Base-by-base conservation (phyloP, 257 asterid genomes). In the Nicotiana otophora region DNA sequence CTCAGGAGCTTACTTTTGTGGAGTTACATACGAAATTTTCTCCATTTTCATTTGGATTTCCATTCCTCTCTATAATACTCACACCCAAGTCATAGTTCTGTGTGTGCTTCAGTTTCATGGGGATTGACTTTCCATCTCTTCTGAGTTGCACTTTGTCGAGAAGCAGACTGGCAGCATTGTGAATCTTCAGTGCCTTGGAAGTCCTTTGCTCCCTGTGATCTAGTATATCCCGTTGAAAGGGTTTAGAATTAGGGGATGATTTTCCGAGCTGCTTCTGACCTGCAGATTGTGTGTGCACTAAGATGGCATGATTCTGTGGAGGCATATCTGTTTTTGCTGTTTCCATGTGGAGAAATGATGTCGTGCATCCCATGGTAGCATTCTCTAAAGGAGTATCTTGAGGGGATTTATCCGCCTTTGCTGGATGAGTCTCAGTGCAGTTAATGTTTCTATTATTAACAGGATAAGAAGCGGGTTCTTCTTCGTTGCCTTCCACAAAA, bases 1-100 rank as follows among this genome's bases (percentile, higher is more conserved):
- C 39, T 39, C 31, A 55, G 26, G 68, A 89, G 79, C 94, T 90
- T 87, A 94, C 95, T 55, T 84, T 77, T 48, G 70, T 83, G 63
- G 89, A 85, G 74, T 75, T 36, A 76, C 87, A 81, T 46, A 86
- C 78, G 31, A 86, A 81, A 70, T 34, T 85, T 81, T 87, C 85
- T 83, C 84, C 58, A 42, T 85, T 86, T 80, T 89, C 88, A 10
- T 42, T 74, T 33, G 82, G 48, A 57, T 80, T 46, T 82, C 84
- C 90, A 81, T 61, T 85, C 72, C 76, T 89, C 77, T 83, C 90
- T 76, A 84, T 83, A 61, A 76, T 17, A 51, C 84, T 83, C 80
- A 82, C 80, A 55, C 81, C 84, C 81, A 63, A 86, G 77, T 85
- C 87, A 83, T 62, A 48, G 53, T 83, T 82, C n/a, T 80, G 78